These are phyloP conservation scores for Butyriboletus loyo DNA, from an alignment of 768 basidiomycete species.

Conservation along the genomic window DNA sequence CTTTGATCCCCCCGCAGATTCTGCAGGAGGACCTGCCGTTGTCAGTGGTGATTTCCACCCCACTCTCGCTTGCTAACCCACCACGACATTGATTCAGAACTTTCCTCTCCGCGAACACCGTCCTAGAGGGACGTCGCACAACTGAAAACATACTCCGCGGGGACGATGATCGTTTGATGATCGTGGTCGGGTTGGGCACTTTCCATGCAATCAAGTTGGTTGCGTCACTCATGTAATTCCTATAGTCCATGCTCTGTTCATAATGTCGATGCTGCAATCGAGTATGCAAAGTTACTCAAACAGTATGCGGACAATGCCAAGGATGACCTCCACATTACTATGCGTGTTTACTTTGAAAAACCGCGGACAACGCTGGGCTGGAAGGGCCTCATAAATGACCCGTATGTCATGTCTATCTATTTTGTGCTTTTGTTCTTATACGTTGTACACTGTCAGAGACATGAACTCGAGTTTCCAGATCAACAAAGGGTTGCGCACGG, in stretches of 20 bases:
- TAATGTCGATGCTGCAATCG: constrained; percentile 78
- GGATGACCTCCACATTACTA: constrained; percentile 89
- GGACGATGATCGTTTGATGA: constrained; percentile 88
- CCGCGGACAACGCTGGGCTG: constrained; percentile 95
- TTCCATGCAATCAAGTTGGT: not conserved
- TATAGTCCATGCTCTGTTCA: constrained; percentile 92
- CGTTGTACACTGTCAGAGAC: constrained; percentile 35
- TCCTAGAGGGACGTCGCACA: constrained; percentile 77
- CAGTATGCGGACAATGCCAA: constrained; percentile 77
- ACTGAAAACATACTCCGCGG: constrained; percentile 80
- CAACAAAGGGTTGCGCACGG: constrained; percentile 91
- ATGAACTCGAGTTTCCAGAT: constrained; percentile 93
- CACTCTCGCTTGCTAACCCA: not conserved
- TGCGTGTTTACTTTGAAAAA: constrained; percentile 99
- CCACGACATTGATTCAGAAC: constrained; percentile 44
- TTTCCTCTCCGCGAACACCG: constrained; percentile 79
- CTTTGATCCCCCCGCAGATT: constrained; percentile 92
- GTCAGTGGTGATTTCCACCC: constrained; percentile 38
- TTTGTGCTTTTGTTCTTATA: not conserved
- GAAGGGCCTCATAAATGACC: constrained; percentile 99
- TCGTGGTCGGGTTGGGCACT: constrained; percentile 75
- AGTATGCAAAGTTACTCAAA: constrained; percentile 79
- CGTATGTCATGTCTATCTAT: constrained; percentile 32
- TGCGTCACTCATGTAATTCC: constrained; percentile 2
- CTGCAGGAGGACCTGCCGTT: constrained; percentile 90